Conservation (phyloP, 805 yeast species). For the Cyberlindnera mycetangii region DNA sequence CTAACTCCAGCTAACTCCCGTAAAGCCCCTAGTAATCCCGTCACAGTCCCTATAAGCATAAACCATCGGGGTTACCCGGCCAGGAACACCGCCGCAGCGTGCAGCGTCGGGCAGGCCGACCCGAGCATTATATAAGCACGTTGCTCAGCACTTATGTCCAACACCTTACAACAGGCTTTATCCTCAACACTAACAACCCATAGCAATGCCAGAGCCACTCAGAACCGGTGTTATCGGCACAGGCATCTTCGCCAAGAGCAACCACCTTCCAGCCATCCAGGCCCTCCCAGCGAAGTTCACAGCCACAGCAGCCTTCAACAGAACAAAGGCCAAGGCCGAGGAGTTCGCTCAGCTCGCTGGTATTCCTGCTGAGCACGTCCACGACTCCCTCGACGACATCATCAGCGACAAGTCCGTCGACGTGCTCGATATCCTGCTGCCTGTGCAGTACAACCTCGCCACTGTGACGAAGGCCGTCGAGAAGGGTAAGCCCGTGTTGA, state of each 20-base stretch:
- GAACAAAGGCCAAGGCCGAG: constrained; percentile 83
- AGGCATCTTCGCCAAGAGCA: constrained; percentile 83
- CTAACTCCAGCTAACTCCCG: no score
- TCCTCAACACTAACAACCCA: neutral
- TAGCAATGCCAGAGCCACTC: constrained; percentile 6
- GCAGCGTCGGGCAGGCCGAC: no score
- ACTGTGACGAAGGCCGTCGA: constrained; percentile 68
- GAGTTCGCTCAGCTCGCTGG: constrained; percentile 66
- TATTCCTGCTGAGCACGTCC: constrained; percentile 39
- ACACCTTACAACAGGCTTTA: neutral
- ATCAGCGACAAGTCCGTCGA: constrained; percentile 67
- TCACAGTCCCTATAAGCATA: no score
- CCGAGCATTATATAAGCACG: no score
- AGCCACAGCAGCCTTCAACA: constrained; percentile 72
- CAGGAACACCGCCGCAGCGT: no score
- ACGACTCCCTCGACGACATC: constrained; percentile 33
- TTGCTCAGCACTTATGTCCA: no score
- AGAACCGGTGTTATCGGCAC: constrained; percentile 56
- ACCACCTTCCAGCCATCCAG: constrained; percentile 74
- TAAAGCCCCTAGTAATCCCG: no score
- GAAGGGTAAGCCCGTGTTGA: constrained; percentile 70
- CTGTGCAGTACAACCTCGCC: constrained; percentile 76
- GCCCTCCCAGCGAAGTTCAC: constrained; percentile 47
- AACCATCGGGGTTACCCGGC: no score
- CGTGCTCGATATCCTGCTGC: constrained; percentile 80